Percentiles rank a stretch among this genome's conserved stretches.
These are phyloP conservation scores for Aphanoascus verrucosus DNA, from an alignment of 2,329 filamentous ascomycete genomes.

Conservation along the genomic window DNA sequence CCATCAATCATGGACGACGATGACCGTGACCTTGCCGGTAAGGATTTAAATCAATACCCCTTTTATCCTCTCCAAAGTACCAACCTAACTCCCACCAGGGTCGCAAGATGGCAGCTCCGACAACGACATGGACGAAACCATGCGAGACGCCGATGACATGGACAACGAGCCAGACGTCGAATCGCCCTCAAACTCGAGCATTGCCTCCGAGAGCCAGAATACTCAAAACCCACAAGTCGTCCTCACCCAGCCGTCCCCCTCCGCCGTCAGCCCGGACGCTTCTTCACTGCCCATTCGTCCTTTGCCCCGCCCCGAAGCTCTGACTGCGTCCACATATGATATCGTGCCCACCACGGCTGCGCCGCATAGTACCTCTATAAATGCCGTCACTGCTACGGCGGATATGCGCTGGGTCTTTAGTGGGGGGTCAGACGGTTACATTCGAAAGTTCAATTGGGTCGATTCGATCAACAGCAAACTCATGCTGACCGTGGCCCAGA, in stretches of 20 bases:
- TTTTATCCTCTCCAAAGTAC: background rate
- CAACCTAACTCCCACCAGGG: constrained; percentile 21
- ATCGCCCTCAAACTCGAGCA: constrained; percentile 32
- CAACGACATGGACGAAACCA: constrained; percentile 39
- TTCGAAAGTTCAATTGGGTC: constrained; percentile 91
- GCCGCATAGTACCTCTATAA: constrained; percentile 90
- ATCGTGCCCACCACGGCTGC: constrained; percentile 96
- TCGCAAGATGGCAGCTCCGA: constrained; percentile 41
- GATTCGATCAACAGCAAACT: constrained; percentile 93
- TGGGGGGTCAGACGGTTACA: constrained; percentile 87
- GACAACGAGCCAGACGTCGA: constrained; percentile 22
- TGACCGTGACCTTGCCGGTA: constrained; percentile 34
- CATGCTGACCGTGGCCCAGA: constrained; percentile 84
- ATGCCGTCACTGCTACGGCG: constrained; percentile 79
- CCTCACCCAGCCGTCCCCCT: constrained; percentile 39
- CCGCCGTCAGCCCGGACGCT: constrained; percentile 23
- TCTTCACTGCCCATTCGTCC: constrained; percentile 41
- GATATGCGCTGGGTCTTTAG: constrained; percentile 94
- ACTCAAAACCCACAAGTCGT: constrained; percentile 38
- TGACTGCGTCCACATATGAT: constrained; percentile 74
- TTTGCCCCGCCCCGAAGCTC: constrained; percentile 61
- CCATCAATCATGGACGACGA: constrained; percentile 30
- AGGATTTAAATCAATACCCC: constrained; percentile 8
- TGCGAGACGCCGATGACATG: constrained; percentile 33
- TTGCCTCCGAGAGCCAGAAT: constrained; percentile 25